phyloP scores from a whole-genome alignment of 768 basidiomycete genomes.

The Lentinus brumalis region DNA sequence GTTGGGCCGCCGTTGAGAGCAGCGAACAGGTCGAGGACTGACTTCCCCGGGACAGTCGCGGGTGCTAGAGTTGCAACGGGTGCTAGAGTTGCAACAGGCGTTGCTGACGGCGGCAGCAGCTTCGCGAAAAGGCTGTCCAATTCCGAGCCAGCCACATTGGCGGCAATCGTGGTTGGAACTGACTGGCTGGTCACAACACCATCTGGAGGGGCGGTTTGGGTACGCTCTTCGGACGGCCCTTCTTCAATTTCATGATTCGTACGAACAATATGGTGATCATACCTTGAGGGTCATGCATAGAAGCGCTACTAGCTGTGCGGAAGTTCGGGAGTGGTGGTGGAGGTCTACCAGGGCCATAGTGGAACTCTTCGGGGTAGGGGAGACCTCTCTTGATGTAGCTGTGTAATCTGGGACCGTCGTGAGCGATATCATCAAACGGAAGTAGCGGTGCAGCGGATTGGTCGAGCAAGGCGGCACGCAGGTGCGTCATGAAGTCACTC shows the following conservation, averaged over 20 bases:
- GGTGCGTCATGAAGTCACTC: too few relatives aligned
- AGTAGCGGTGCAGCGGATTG: background rate
- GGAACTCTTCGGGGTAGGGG: constrained; percentile 72
- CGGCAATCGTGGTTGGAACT: background rate
- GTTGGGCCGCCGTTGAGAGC: constrained; percentile 8
- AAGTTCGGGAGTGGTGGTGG: constrained; percentile 56
- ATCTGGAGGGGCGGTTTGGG: background rate
- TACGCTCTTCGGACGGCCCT: background rate
- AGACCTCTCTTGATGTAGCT: constrained; percentile 64
- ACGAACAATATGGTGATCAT: background rate
- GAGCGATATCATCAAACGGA: background rate
- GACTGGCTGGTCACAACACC: background rate
- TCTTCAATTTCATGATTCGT: background rate
- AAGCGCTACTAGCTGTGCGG: constrained; percentile 20
- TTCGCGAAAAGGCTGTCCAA: constrained; percentile 49
- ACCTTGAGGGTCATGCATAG: constrained; percentile 9
- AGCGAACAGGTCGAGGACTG: constrained; percentile 53
- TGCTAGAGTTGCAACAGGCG: constrained; percentile 22
- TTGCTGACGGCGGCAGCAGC: constrained; percentile 29
- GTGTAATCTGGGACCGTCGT: constrained; percentile 49
- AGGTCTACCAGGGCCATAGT: constrained; percentile 66
- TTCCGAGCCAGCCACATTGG: constrained; percentile 32
- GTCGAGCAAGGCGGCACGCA: background rate
- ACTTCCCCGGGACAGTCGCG: constrained; percentile 35
- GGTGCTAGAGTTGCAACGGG: constrained; percentile 22